These are phyloP conservation scores for Clonostachys sp. DNA, from an alignment of 2,329 filamentous ascomycete genomes.

Conservation along the genomic window DNA sequence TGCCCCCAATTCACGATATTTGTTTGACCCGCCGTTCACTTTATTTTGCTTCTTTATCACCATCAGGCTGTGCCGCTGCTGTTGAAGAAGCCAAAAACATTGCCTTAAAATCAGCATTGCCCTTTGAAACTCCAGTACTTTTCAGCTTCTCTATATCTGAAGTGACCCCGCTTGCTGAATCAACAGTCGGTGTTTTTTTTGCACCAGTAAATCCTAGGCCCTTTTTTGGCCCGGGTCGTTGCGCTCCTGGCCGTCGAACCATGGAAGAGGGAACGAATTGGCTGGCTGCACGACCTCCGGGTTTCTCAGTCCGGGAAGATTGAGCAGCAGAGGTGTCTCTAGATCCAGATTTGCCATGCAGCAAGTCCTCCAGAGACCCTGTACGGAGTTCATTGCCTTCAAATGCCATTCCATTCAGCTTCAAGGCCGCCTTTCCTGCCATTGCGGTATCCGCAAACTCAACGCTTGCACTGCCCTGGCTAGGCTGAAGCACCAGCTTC, in stretches of 20 bases:
- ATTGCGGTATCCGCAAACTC: slow-evolving; percentile 70
- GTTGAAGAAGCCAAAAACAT: slow-evolving; percentile 29
- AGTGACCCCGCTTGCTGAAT: neutral
- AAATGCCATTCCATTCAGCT: slow-evolving; percentile 51
- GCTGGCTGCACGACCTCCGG: slow-evolving; percentile 1
- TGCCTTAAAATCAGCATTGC: slow-evolving; percentile 56
- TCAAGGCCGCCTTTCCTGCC: slow-evolving; percentile 67
- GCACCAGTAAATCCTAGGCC: slow-evolving; percentile 32
- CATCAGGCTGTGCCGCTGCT: slow-evolving; percentile 1
- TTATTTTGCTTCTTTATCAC: slow-evolving; percentile 2
- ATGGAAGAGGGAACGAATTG: slow-evolving; percentile 39
- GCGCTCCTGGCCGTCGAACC: slow-evolving; percentile 36
- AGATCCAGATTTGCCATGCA: slow-evolving; percentile 23
- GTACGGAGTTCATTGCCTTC: slow-evolving; percentile 48
- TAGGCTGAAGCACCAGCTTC: slow-evolving; percentile 74
- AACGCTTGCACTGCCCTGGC: slow-evolving; percentile 80
- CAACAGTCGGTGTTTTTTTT: neutral
- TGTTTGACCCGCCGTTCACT: too few relatives aligned
- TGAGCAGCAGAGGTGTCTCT: too few relatives aligned
- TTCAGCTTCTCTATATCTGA: slow-evolving; percentile 6
- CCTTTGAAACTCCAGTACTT: slow-evolving; percentile 32
- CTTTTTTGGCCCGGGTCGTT: slow-evolving; percentile 30
- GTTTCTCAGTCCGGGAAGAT: too few relatives aligned
- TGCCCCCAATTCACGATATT: too few relatives aligned
- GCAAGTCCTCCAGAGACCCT: slow-evolving; percentile 50